These are phyloP conservation scores for Phytopythium chamaehyphon DNA, from an alignment of 352 stramenopile species.

Conservation along the genomic window DNA sequence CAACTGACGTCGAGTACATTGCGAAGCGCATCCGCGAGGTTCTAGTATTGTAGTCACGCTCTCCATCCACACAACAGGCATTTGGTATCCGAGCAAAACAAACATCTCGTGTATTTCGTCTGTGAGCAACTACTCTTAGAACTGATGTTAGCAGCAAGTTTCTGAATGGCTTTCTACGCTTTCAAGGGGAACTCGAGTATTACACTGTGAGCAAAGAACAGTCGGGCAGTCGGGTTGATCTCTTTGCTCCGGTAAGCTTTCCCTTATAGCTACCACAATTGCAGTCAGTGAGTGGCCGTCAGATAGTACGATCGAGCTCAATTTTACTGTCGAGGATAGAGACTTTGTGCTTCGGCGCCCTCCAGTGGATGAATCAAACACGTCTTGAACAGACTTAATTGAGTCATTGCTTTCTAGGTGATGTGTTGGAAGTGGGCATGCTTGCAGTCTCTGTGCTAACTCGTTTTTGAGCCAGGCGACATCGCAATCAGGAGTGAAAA, in stretches of 20 bases:
- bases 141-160: constrained; percentile 14
- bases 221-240: not conserved
- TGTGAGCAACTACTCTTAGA: too few relatives aligned
- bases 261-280: not conserved
- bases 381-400: too few relatives aligned
- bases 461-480: not conserved
- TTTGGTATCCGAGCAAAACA: too few relatives aligned
- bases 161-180: constrained; percentile 37
- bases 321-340: too few relatives aligned
- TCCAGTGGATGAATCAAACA: too few relatives aligned
- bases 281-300: not conserved
- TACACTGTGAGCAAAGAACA: constrained; percentile 38
- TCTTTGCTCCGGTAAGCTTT: too few relatives aligned
- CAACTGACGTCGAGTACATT: constrained; percentile 5
- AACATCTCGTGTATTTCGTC: too few relatives aligned
- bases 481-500: not conserved
- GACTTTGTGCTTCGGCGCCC: too few relatives aligned
- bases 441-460: not conserved
- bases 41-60: not conserved
- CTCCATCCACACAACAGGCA: too few relatives aligned
- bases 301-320: too few relatives aligned
- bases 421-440: constrained; percentile 6
- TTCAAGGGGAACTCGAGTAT: constrained; percentile 19
- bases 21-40: constrained; percentile 5
- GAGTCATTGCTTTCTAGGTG: too few relatives aligned